Evolutionary conservation across 352 stramenopile genomes (phyloP).

Genomic region (Globisporangium radiosum): DNA sequence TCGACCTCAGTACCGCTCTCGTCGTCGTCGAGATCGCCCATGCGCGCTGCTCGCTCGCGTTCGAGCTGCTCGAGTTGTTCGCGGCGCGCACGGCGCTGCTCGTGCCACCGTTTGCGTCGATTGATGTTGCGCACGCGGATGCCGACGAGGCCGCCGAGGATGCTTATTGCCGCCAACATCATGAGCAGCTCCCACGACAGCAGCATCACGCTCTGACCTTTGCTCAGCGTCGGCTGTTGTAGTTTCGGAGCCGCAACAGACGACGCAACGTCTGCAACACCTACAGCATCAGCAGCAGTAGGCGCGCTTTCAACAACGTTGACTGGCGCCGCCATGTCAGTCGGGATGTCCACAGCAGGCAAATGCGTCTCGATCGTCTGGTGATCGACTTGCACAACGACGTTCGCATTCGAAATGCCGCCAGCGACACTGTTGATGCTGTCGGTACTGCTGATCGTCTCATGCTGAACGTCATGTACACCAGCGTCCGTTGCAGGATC

Average conservation of each 20-base stretch:
- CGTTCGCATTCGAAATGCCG: background rate
- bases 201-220: constrained; percentile 16
- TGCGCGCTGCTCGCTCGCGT: constrained; percentile 12
- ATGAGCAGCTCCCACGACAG: constrained; percentile 38
- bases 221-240: background rate
- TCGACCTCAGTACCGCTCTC: constrained; percentile 11
- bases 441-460: background rate
- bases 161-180: constrained; percentile 27
- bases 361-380: background rate
- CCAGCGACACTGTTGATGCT: background rate
- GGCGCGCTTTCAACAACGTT: background rate
- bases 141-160: constrained; percentile 41
- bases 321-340: background rate
- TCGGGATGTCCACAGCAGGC: background rate
- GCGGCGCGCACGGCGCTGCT: constrained; percentile 26
- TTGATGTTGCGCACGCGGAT: constrained; percentile 40
- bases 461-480: background rate
- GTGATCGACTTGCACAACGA: background rate
- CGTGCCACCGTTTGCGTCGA: constrained; percentile 45
- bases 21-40: constrained; percentile 17
- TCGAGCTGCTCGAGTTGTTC: constrained; percentile 20
- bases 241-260: background rate
- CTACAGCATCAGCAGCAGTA: background rate
- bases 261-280: background rate
- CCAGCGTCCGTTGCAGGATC: too few species aligned